phyloP scores from a whole-genome alignment of 78 protist genomes.

The Acrasis kona region DNA sequence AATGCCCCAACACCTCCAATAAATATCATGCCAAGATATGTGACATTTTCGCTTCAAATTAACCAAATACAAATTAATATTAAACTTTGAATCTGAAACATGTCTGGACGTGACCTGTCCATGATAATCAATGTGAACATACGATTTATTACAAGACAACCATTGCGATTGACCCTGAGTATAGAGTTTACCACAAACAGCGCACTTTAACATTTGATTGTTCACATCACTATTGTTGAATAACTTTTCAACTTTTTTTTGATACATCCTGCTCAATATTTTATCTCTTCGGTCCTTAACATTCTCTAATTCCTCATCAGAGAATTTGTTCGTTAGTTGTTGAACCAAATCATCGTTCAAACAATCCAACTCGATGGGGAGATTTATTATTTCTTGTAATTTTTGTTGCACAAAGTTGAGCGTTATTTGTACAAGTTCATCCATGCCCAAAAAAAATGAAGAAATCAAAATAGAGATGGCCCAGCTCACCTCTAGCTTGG shows the following conservation, averaged over 20 bases:
- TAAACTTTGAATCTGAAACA: background rate
- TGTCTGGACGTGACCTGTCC: background rate
- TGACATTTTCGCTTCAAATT: no score
- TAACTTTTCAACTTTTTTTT: slow-evolving; percentile 12
- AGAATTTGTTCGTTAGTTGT: background rate
- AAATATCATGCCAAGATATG: no score
- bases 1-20: no score
- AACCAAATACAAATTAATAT: background rate
- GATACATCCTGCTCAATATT: slow-evolving; percentile 4
- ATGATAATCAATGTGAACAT: slow-evolving; percentile 11
- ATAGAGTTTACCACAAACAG: slow-evolving; percentile 18
- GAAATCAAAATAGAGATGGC: slow-evolving; percentile 24
- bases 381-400: slow-evolving; percentile 8
- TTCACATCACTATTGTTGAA: background rate
- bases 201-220: background rate
- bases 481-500: slow-evolving; percentile 6
- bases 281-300: slow-evolving; percentile 16
- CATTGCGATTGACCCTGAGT: background rate
- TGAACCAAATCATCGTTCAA: slow-evolving; percentile 6
- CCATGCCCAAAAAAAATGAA: slow-evolving; percentile 26
- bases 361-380: slow-evolving; percentile 38
- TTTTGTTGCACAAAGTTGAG: background rate
- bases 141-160: slow-evolving; percentile 16
- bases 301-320: slow-evolving; percentile 19
- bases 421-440: background rate